phyloP scores from a whole-genome alignment of 345 rosid species.

The Eucalyptus erythrocorys region DNA sequence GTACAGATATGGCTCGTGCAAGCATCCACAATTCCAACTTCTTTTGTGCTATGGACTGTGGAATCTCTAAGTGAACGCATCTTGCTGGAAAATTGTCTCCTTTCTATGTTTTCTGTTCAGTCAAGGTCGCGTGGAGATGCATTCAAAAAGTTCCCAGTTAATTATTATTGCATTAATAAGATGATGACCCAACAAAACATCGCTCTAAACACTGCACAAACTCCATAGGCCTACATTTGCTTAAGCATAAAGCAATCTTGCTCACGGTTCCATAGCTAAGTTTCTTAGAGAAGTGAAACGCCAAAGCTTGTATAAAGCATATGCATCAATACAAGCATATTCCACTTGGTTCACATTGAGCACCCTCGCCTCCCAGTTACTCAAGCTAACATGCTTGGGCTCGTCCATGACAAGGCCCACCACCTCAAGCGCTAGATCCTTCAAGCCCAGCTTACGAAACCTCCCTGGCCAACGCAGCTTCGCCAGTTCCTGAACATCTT shows the following conservation, averaged over 20 bases:
- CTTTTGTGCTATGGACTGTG: neutral
- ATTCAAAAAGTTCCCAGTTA: neutral
- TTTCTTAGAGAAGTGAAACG: neutral
- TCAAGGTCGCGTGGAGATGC: neutral
- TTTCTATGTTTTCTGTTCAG: neutral
- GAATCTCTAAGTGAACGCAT: neutral
- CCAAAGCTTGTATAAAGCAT: constrained; percentile 14
- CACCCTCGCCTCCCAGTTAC: constrained; percentile 20
- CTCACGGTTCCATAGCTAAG: neutral
- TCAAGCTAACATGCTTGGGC: neutral
- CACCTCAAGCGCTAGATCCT: neutral
- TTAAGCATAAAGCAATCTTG: neutral
- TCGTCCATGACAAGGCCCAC: constrained; percentile 9
- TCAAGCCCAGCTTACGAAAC: constrained; percentile 10
- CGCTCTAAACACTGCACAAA: neutral
- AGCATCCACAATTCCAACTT: neutral
- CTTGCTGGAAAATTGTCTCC: neutral
- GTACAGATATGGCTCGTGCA: neutral
- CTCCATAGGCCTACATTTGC: neutral
- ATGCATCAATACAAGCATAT: constrained; percentile 22
- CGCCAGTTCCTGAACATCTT: constrained; percentile 5
- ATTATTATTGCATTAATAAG: neutral
- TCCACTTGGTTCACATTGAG: constrained; percentile 6
- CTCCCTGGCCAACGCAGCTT: neutral
- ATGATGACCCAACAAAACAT: neutral